Conservation (phyloP, 495 filamentous ascomycete genomes). For the Neurospora cerealis region DNA sequence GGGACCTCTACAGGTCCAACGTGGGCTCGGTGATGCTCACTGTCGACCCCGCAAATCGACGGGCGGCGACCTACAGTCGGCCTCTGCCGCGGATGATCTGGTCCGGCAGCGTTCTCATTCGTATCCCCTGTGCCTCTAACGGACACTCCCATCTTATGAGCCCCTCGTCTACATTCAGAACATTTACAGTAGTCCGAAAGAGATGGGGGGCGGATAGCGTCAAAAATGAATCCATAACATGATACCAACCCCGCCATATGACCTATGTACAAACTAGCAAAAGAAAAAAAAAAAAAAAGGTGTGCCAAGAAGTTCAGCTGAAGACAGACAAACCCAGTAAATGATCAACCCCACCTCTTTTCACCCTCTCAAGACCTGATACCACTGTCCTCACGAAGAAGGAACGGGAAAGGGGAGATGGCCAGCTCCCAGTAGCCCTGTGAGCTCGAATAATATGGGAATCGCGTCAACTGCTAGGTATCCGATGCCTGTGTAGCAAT, state of each 20-base stretch:
- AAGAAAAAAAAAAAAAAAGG: neutral
- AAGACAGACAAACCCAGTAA: neutral
- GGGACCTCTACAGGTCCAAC: neutral
- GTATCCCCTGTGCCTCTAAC: neutral
- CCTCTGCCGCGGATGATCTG: neutral
- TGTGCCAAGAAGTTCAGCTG: neutral
- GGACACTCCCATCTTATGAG: neutral
- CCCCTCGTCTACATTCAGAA: neutral
- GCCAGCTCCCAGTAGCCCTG: conserved; percentile 43
- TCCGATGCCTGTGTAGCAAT: too few relatives aligned
- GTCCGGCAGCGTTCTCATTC: neutral
- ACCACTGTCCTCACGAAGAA: neutral
- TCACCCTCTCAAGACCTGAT: neutral
- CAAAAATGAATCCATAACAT: neutral
- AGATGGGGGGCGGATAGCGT: too few relatives aligned
- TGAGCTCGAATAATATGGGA: conserved; percentile 54
- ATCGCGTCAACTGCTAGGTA: conserved; percentile 61
- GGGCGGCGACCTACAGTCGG: too few relatives aligned
- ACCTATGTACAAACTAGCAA: neutral
- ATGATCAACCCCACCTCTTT: neutral
- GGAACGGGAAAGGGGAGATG: neutral
- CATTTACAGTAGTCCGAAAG: too few relatives aligned
- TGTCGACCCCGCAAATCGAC: neutral
- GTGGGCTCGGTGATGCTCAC: neutral
- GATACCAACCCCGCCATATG: neutral